A percentile compares a stretch with the other conserved stretches of the same genome.
These are phyloP conservation scores for Calonectria montana DNA, from an alignment of 2,329 filamentous ascomycete genomes.

Conservation along the genomic window DNA sequence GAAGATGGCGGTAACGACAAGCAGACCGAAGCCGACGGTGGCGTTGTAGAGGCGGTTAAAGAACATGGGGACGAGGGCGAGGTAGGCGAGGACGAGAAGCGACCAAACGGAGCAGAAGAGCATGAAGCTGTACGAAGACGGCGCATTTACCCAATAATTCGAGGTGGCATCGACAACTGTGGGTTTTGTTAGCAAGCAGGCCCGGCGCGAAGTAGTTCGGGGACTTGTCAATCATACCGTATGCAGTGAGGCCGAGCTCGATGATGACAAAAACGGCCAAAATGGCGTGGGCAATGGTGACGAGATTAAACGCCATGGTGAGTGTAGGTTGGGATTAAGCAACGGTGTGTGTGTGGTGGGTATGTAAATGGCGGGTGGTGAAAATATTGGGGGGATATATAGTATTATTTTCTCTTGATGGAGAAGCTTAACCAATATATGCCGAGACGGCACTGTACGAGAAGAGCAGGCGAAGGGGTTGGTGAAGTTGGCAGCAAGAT, in stretches of 20 bases:
- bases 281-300: conserved; percentile 72
- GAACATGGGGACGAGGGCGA: conserved; percentile 75
- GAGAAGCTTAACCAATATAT: neutral
- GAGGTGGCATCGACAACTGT: conserved; percentile 51
- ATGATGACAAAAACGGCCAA: conserved; percentile 78
- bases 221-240: conserved; percentile 63
- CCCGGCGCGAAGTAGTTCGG: conserved; percentile 1
- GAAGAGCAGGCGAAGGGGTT: neutral
- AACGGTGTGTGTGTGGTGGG: neutral
- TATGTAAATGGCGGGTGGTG: neutral
- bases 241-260: conserved; percentile 79
- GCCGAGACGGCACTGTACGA: neutral
- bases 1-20: conserved; percentile 82
- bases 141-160: conserved; percentile 46
- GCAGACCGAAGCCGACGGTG: conserved; percentile 73
- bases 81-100: conserved; percentile 75
- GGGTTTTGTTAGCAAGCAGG: neutral
- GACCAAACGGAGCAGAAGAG: conserved; percentile 85
- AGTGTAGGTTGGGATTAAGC: neutral
- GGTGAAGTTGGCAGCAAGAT: neutral
- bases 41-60: conserved; percentile 71
- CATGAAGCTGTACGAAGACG: conserved; percentile 77
- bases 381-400: neutral
- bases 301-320: conserved; percentile 65
- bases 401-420: neutral